Evolutionary conservation across 495 filamentous ascomycete genomes (phyloP).

Genomic region (Hypoxylon lienhwacheense): DNA sequence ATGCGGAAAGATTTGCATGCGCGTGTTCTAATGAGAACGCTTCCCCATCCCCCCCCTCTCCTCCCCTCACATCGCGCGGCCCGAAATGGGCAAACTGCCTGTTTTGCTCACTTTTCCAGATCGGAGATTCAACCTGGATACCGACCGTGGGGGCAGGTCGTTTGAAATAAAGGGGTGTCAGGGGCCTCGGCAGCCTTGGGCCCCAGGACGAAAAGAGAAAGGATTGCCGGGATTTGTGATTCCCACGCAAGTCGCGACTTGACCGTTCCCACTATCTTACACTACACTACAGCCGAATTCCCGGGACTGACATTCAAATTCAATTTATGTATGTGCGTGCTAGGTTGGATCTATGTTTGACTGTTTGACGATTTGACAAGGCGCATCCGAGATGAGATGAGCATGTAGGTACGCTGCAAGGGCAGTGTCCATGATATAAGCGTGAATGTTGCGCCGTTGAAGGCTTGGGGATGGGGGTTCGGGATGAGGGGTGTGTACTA

Average conservation of each 20-base stretch:
- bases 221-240: constrained; percentile 11
- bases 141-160: too few relatives aligned
- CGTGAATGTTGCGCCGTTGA: constrained; percentile 8
- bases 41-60: too few relatives aligned
- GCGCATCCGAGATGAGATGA: constrained; percentile 20
- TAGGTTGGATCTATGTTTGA: too few relatives aligned
- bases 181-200: not conserved
- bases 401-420: constrained; percentile 20
- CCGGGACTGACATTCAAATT: constrained; percentile 16
- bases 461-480: constrained; percentile 6
- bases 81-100: constrained; percentile 7
- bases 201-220: constrained; percentile 13
- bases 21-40: constrained; percentile 1
- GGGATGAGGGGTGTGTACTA: not conserved
- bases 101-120: not conserved
- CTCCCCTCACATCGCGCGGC: constrained; percentile 5
- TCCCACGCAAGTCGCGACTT: constrained; percentile 1
- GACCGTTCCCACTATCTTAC: constrained; percentile 13
- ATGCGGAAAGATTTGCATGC: constrained; percentile 11
- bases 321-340: not conserved
- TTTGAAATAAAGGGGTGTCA: constrained; percentile 28
- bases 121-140: constrained; percentile 10
- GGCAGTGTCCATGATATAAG: constrained; percentile 24
- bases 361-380: too few relatives aligned
- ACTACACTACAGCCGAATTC: constrained; percentile 5